phyloP scores from a whole-genome alignment of 805 yeast species.

The Lipomyces spencermartinsiae region DNA sequence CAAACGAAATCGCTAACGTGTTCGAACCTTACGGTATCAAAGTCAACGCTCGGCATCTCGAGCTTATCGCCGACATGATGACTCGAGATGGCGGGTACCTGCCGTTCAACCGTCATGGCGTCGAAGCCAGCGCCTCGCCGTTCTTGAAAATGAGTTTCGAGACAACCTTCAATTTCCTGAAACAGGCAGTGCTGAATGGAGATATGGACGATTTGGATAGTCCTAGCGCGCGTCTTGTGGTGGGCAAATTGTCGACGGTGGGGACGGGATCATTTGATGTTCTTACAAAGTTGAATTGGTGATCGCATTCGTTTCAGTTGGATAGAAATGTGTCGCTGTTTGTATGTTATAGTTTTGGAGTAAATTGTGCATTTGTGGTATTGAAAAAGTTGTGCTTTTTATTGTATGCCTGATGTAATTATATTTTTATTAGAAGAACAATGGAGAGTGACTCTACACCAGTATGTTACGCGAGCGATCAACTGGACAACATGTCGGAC shows the following conservation, averaged over 20 bases:
- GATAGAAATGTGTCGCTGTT: background rate
- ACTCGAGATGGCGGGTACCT: constrained; percentile 96
- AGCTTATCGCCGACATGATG: constrained; percentile 98
- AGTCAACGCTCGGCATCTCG: constrained; percentile 92
- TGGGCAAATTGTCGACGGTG: constrained; percentile 87
- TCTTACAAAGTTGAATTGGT: constrained; percentile 34
- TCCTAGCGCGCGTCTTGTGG: constrained; percentile 91
- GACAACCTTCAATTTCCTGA: constrained; percentile 96
- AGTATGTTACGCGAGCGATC: background rate
- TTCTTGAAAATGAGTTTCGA: constrained; percentile 99
- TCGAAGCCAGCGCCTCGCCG: constrained; percentile 92
- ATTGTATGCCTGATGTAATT: background rate
- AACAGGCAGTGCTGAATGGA: constrained; percentile 93
- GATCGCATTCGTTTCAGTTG: background rate
- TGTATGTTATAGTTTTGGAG: background rate
- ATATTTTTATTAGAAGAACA: background rate
- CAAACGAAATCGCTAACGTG: constrained; percentile 92
- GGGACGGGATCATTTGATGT: constrained; percentile 98
- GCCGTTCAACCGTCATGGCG: constrained; percentile 98
- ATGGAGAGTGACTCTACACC: background rate
- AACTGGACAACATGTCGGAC: background rate
- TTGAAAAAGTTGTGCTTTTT: background rate
- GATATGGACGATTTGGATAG: constrained; percentile 86
- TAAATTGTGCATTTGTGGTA: background rate
- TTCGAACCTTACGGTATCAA: constrained; percentile 95